A percentile compares a stretch with the other conserved stretches of the same genome.
phyloP scores from a whole-genome alignment of 148 eudicot species.

The Agrostemma githago region DNA sequence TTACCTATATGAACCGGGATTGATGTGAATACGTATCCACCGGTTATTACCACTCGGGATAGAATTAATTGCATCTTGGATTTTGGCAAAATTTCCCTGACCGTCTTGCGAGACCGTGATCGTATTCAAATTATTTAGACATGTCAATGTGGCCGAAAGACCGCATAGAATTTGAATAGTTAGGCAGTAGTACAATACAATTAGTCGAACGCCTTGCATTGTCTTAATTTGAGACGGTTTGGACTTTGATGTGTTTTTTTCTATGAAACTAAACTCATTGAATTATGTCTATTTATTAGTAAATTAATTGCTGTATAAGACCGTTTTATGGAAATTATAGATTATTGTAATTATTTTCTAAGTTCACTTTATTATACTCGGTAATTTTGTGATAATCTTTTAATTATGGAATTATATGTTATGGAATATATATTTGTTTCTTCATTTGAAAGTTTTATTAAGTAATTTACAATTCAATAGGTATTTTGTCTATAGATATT shows the following conservation, averaged over 20 bases:
- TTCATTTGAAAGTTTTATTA: too few species aligned
- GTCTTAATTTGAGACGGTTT: background rate
- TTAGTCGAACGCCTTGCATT: background rate
- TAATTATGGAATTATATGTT: too few species aligned
- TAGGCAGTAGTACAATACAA: background rate
- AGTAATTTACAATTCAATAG: too few species aligned
- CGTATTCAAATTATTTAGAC: background rate
- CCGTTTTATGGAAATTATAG: too few species aligned
- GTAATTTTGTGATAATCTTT: too few species aligned
- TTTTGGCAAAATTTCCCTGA: background rate
- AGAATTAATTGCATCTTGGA: background rate
- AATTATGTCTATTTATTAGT: too few species aligned
- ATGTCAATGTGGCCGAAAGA: background rate
- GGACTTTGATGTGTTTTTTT: background rate
- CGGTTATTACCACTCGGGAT: background rate
- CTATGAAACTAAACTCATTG: too few species aligned
- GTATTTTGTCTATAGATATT: too few species aligned
- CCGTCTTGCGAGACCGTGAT: background rate
- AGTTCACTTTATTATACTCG: too few species aligned
- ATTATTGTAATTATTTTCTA: too few species aligned
- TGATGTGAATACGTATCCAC: slow-evolving; percentile 8
- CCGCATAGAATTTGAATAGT: background rate
- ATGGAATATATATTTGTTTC: too few species aligned
- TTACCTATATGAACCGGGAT: slow-evolving; percentile 3
- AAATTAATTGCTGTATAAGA: too few species aligned